Evolutionary conservation across 2,329 filamentous ascomycete species (phyloP).

Genomic region (Aspergillus japonicus): DNA sequence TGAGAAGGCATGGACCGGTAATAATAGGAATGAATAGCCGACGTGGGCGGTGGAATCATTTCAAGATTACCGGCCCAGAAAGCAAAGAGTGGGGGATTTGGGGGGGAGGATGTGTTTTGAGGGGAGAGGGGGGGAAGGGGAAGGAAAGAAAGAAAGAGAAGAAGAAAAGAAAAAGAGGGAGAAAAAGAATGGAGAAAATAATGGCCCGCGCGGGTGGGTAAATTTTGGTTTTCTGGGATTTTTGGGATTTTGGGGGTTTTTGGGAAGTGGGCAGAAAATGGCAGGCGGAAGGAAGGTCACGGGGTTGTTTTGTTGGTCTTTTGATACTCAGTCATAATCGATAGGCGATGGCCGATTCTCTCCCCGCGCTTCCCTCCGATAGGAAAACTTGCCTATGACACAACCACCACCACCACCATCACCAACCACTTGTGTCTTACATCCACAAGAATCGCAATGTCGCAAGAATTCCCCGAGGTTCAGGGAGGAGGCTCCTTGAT

Average conservation of each 20-base stretch:
- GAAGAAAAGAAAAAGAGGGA: constrained; percentile 16
- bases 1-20: constrained; percentile 18
- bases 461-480: constrained; percentile 68
- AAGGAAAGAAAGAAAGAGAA: constrained; percentile 12
- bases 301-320: not conserved
- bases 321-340: too few species aligned
- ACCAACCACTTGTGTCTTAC: not conserved
- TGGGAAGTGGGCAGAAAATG: not conserved
- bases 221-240: too few species aligned
- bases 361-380: not conserved
- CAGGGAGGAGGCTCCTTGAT: constrained; percentile 91
- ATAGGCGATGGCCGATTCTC: not conserved
- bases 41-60: constrained; percentile 13
- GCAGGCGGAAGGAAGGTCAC: not conserved
- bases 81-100: not conserved
- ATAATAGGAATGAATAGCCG: constrained; percentile 12
- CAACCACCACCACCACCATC: not conserved
- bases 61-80: constrained; percentile 11
- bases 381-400: not conserved
- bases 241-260: too few species aligned
- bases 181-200: constrained; percentile 18
- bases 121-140: constrained; percentile 7
- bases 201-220: not conserved
- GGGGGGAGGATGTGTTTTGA: not conserved
- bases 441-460: constrained; percentile 39